Conservation (phyloP, 352 stramenopile genomes). For the Phytophthora sansomeana region DNA sequence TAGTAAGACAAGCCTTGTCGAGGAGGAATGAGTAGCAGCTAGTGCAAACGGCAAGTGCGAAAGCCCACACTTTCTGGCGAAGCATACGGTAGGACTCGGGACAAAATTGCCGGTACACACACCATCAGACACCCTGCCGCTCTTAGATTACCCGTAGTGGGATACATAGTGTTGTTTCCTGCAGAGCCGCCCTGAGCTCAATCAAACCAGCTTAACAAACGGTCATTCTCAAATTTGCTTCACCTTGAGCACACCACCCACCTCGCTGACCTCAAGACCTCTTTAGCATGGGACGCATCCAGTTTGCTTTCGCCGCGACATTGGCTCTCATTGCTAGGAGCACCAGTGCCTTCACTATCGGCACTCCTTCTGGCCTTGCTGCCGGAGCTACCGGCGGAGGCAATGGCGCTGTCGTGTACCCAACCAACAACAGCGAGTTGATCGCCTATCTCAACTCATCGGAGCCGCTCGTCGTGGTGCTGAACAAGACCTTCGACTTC, state of each 20-base stretch:
- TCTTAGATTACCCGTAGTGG: too few species aligned
- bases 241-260: slow-evolving; percentile 10
- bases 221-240: slow-evolving; percentile 25
- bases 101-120: too few species aligned
- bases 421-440: slow-evolving; percentile 34
- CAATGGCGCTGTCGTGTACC: slow-evolving; percentile 29
- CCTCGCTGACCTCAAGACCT: not conserved
- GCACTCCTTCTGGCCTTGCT: slow-evolving; percentile 26
- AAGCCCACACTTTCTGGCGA: too few species aligned
- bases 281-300: slow-evolving; percentile 10
- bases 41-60: too few species aligned
- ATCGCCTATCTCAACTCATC: slow-evolving; percentile 30
- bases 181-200: too few species aligned
- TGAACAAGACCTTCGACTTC: slow-evolving; percentile 49
- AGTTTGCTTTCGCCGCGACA: not conserved
- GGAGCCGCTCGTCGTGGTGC: slow-evolving; percentile 38
- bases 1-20: too few species aligned
- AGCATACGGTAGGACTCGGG: too few species aligned
- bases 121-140: too few species aligned
- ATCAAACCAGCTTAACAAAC: too few species aligned
- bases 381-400: slow-evolving; percentile 37
- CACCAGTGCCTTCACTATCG: slow-evolving; percentile 11
- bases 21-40: too few species aligned
- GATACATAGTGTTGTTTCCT: too few species aligned
- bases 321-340: slow-evolving; percentile 6